Percentiles rank a stretch among this genome's conserved stretches.
Evolutionary conservation across 1,139 yeast species (phyloP).

Genomic region (Ogataea hybrid): DNA sequence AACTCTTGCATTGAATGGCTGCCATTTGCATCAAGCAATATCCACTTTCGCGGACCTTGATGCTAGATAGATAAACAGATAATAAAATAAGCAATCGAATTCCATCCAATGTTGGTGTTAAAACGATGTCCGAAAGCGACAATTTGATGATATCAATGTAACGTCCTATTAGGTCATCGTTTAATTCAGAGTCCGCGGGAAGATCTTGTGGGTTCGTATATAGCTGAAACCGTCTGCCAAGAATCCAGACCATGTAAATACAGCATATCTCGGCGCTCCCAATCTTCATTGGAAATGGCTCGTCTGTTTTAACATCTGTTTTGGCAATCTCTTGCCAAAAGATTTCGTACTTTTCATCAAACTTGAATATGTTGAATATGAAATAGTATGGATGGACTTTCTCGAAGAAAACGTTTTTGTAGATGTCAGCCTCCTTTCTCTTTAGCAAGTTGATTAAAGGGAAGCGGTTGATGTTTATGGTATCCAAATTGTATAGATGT

Average conservation of each 20-base stretch:
- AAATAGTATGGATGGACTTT: conserved; percentile 42
- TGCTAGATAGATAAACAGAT: conserved; percentile 41
- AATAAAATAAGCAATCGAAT: conserved; percentile 40
- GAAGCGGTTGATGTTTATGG: conserved; percentile 32
- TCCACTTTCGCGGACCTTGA: conserved; percentile 44
- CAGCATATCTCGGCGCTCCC: conserved; percentile 38
- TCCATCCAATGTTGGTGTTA: conserved; percentile 42
- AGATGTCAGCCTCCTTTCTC: conserved; percentile 34
- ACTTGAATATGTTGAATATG: conserved; percentile 35
- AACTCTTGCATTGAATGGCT: conserved; percentile 42
- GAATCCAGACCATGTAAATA: conserved; percentile 43
- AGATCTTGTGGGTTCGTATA: conserved; percentile 25
- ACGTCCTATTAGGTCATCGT: conserved; percentile 28
- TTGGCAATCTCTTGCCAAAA: conserved; percentile 36
- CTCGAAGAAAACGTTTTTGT: conserved; percentile 37
- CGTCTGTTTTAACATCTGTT: conserved; percentile 11
- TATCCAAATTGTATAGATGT: conserved; percentile 31
- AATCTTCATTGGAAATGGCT: conserved; percentile 19
- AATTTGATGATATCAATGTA: conserved; percentile 39
- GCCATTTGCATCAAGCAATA: conserved; percentile 45
- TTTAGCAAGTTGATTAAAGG: conserved; percentile 35
- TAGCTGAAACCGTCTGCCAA: conserved; percentile 35
- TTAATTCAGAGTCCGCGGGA: conserved; percentile 25
- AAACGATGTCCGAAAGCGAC: conserved; percentile 40
- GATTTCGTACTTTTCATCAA: conserved; percentile 33